Base-by-base conservation (phyloP, 805 yeast species). In the Saccharomycopsis lassenensis region DNA sequence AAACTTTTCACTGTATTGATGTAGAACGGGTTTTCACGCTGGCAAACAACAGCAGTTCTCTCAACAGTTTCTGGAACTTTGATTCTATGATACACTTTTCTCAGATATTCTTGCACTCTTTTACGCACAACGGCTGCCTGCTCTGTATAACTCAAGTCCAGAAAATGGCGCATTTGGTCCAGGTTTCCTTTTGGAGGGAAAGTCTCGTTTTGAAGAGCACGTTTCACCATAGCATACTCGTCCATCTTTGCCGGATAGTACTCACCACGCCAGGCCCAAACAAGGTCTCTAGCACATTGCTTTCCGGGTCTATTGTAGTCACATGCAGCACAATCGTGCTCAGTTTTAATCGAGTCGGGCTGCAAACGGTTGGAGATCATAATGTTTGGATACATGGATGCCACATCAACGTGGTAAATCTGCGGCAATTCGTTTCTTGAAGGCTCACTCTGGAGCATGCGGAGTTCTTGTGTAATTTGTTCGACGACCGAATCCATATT, bases 221-320 rank as follows among this genome's bases (percentile, higher is more conserved):
- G 67, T 52, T 81, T 83, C 27, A 91, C 76, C 93, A 86, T 81
- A 40, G 77, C 71, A 54, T 91, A 89, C 51, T 91, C 98, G 51
- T 80, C 86, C 71, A 74, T 76, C 53, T 83, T 78, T 0, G 96
- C 85, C 0, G 98, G 97, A 46, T 67, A 81, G 50, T 67, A 93
- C 49, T 91, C 98, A 35, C 97, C 99, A 63, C 99, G 75, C 97
- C 99, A 91, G 5, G 94, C 69, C 99, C 99, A 91, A 0, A 87
- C 82, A 37, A 91, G 59, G 37, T 89, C 63, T 52, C 99, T 65
- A 49, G 89, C 98, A 62, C 99, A 91, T 7, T 67, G 69, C 52
- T 91, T 91, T 4, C 94, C 96, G 0, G 96, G 97, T 39, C 95
- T 65, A 54, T 91, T 91, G 60, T 86, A 93, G 49, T 91, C 98